Conservation (phyloP, 768 basidiomycete species). For the Cyclocybe cylindracea region DNA sequence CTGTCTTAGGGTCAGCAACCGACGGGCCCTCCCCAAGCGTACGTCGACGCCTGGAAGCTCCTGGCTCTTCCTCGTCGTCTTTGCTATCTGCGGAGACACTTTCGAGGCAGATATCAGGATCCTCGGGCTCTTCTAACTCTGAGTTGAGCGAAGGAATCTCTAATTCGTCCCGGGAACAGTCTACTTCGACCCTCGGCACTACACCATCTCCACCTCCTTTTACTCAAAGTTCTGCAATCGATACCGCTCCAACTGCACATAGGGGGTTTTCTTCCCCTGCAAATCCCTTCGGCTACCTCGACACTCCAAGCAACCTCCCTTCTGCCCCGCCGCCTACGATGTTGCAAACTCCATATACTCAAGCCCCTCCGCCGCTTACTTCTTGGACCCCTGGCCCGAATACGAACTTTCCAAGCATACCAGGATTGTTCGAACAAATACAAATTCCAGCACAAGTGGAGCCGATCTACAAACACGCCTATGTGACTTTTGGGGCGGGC, state of each 20-base stretch:
- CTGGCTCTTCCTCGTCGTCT: constrained; percentile 7
- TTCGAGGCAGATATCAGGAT: constrained; percentile 9
- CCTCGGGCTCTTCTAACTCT: constrained; percentile 18
- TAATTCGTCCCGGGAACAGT: constrained; percentile 8
- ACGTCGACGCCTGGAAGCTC: constrained; percentile 33
- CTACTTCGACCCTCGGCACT: constrained; percentile 27
- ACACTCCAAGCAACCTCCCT: constrained; percentile 33
- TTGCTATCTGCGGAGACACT: constrained; percentile 15
- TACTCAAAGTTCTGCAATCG: neutral
- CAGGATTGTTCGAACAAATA: constrained; percentile 20
- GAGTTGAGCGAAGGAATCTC: constrained; percentile 12
- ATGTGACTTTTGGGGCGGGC: constrained; percentile 86
- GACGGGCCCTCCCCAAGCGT: constrained; percentile 35
- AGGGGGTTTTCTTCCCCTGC: constrained; percentile 18
- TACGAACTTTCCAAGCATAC: constrained; percentile 24
- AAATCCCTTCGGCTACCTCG: constrained; percentile 66
- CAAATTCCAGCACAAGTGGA: constrained; percentile 50
- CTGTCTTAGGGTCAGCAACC: constrained; percentile 19
- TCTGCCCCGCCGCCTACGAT: constrained; percentile 28
- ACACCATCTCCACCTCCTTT: constrained; percentile 26
- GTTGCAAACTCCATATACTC: constrained; percentile 32
- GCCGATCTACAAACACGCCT: constrained; percentile 71
- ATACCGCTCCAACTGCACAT: neutral
- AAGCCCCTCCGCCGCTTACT: constrained; percentile 34
- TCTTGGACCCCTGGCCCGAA: constrained; percentile 32